Percentiles rank a stretch among this genome's conserved stretches.
Conservation (phyloP, 1,284 basidiomycete species). For the Melampsora americana region DNA sequence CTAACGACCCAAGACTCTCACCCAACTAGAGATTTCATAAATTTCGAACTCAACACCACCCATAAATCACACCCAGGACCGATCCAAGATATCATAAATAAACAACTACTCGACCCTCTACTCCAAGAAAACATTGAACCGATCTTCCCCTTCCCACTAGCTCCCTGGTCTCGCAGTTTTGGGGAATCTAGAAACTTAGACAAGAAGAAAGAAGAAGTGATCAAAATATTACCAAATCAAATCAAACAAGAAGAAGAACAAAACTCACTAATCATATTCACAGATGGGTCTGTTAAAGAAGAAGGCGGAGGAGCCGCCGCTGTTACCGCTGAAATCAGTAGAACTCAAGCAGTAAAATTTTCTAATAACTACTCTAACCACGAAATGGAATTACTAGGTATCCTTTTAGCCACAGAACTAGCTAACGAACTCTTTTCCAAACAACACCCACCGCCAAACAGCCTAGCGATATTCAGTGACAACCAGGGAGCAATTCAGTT, state of each 20-base stretch:
- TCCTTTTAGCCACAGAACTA: no score
- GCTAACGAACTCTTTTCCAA: no score
- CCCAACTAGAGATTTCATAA: neutral
- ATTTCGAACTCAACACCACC: neutral
- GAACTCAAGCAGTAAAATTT: neutral
- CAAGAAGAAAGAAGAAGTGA: neutral
- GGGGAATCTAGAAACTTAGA: neutral
- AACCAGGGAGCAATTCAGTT: neutral
- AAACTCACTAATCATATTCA: neutral
- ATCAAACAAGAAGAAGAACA: neutral
- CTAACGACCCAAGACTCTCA: neutral
- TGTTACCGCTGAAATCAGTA: neutral
- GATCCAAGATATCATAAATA: neutral
- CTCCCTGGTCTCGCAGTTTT: neutral
- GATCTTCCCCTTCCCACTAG: neutral
- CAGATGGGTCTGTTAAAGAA: constrained; percentile 5
- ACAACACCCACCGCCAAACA: no score
- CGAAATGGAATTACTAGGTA: no score
- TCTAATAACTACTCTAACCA: neutral
- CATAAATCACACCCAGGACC: neutral
- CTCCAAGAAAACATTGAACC: neutral
- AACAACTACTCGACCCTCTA: neutral
- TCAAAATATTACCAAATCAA: neutral
- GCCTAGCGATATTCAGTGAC: no score
- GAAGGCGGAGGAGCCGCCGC: constrained; percentile 5